Conservation (phyloP, 208 protist genomes). For the Trypanosoma avium region DNA sequence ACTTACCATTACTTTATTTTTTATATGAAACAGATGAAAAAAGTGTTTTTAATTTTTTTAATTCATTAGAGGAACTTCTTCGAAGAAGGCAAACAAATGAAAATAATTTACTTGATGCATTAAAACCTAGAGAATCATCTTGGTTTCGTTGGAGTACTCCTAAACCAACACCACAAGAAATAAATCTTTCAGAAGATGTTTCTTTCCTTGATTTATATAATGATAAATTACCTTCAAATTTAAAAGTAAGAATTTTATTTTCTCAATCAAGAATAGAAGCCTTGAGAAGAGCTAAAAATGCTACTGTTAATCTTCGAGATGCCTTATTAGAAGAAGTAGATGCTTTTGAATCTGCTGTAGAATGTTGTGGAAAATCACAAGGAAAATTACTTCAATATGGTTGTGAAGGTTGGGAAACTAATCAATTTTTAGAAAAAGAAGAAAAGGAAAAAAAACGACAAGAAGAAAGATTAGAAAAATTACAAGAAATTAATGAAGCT, state of each 20-base stretch:
- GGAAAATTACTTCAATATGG: neutral
- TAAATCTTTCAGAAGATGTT: constrained; percentile 17
- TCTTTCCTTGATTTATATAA: constrained; percentile 24
- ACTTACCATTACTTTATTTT: constrained; percentile 43
- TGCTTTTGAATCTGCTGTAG: constrained; percentile 15
- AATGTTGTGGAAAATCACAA: constrained; percentile 1
- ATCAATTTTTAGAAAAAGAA: neutral
- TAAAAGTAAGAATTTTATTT: constrained; percentile 19
- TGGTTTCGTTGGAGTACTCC: constrained; percentile 41
- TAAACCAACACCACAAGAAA: neutral
- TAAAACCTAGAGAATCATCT: constrained; percentile 30
- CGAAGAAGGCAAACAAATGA: constrained; percentile 24
- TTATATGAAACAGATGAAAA: constrained; percentile 39
- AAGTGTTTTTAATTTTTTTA: constrained; percentile 29
- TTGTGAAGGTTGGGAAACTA: neutral
- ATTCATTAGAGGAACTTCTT: constrained; percentile 25
- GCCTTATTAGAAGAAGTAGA: constrained; percentile 19
- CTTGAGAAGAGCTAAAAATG: neutral
- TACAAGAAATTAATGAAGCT: neutral
- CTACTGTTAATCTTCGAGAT: constrained; percentile 9
- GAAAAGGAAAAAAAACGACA: neutral
- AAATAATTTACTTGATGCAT: constrained; percentile 17
- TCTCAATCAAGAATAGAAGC: constrained; percentile 16
- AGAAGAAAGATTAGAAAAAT: neutral
- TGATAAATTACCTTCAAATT: constrained; percentile 21